Percentiles rank a stretch among this genome's conserved stretches.
phyloP scores from a whole-genome alignment of 768 basidiomycete genomes.

The Lentinus brumalis region DNA sequence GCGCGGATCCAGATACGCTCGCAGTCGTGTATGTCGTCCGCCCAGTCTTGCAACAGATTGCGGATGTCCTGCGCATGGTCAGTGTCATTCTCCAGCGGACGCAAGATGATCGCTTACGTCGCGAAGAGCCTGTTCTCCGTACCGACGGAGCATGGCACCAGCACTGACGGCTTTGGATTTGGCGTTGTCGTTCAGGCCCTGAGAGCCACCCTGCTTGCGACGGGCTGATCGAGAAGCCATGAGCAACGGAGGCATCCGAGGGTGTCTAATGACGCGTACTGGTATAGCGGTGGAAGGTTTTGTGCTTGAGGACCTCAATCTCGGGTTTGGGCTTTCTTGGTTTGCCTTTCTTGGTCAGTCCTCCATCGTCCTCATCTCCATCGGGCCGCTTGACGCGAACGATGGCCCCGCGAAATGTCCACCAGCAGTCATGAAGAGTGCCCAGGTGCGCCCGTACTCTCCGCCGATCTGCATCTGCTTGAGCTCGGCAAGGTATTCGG shows the following conservation, averaged over 20 bases:
- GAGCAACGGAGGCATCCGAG: neutral
- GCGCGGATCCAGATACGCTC: constrained; percentile 93
- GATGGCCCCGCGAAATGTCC: constrained; percentile 98
- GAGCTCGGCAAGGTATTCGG: constrained; percentile 60
- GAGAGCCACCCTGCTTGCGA: constrained; percentile 95
- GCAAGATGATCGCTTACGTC: constrained; percentile 55
- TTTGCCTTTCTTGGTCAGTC: constrained; percentile 39
- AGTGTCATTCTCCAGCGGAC: neutral
- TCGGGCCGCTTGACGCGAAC: constrained; percentile 64
- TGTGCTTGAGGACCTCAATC: constrained; percentile 81
- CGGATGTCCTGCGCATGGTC: constrained; percentile 75
- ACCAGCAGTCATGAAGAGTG: constrained; percentile 95
- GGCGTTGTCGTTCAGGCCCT: constrained; percentile 88
- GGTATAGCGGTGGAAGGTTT: constrained; percentile 98
- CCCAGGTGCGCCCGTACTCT: constrained; percentile 74
- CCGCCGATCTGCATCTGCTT: constrained; percentile 60
- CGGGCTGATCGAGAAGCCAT: constrained; percentile 58
- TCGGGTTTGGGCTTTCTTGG: constrained; percentile 70
- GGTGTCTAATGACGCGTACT: constrained; percentile 54
- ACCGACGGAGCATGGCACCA: constrained; percentile 89
- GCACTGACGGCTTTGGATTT: constrained; percentile 94
- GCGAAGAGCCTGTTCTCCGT: constrained; percentile 90
- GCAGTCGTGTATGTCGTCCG: constrained; percentile 80
- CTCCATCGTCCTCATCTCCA: constrained; percentile 38
- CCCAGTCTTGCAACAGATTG: constrained; percentile 80